These are phyloP conservation scores for Herpotrichia juniperi DNA, from an alignment of 2,329 filamentous ascomycete species.

Conservation along the genomic window DNA sequence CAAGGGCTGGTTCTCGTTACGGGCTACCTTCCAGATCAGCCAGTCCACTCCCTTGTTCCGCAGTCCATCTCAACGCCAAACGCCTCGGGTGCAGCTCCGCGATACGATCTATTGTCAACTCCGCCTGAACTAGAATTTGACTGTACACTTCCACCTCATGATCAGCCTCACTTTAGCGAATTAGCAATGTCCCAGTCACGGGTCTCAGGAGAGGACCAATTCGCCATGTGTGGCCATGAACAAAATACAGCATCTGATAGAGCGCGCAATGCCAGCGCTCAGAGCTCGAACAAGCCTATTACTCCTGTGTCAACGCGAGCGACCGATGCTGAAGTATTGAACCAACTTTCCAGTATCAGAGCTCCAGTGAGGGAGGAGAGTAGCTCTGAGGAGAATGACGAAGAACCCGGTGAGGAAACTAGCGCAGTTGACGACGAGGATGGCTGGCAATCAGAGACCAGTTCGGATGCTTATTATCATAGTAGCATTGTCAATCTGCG, in stretches of 20 bases:
- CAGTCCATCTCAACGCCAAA: no score
- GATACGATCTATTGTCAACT: neutral
- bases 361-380: constrained; percentile 1
- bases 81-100: neutral
- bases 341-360: constrained; percentile 14
- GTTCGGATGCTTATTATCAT: neutral
- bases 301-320: neutral
- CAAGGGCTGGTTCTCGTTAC: neutral
- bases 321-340: neutral
- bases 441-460: neutral
- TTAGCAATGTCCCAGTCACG: neutral
- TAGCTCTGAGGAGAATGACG: constrained; percentile 2
- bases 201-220: neutral
- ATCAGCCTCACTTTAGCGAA: neutral
- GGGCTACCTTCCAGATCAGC: neutral
- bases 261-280: neutral
- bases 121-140: neutral
- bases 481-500: no score
- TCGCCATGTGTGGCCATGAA: neutral
- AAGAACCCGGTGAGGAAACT: neutral
- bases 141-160: neutral
- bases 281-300: neutral
- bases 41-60: neutral
- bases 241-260: no score
- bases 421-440: neutral